phyloP scores from a whole-genome alignment of 2,329 filamentous ascomycete species.

The Reticulascus tulasneorum region DNA sequence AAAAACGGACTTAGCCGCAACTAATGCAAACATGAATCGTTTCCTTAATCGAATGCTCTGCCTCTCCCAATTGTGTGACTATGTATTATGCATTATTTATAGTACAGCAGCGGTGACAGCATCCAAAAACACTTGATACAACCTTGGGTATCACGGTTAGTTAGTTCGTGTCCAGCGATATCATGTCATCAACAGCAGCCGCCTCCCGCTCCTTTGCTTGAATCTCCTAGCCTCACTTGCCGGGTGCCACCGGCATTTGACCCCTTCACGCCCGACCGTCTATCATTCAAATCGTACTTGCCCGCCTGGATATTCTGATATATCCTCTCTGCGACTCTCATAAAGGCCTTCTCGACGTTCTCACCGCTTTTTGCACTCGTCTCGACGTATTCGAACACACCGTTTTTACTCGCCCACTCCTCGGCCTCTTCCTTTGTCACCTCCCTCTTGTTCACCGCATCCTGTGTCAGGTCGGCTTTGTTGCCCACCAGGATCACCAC shows the following conservation, averaged over 20 bases:
- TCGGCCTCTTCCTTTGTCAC: constrained; percentile 81
- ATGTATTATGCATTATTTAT: constrained; percentile 11
- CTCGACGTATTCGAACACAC: constrained; percentile 90
- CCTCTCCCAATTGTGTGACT: background rate
- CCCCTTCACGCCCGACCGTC: constrained; percentile 86
- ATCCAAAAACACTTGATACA: constrained; percentile 7
- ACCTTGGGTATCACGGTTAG: constrained; percentile 11
- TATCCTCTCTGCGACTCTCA: constrained; percentile 91
- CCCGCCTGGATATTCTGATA: constrained; percentile 96
- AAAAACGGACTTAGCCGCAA: constrained; percentile 5
- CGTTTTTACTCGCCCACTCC: constrained; percentile 82
- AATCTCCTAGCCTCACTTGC: constrained; percentile 42
- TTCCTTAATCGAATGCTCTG: constrained; percentile 2
- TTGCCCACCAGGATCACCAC: constrained; percentile 94
- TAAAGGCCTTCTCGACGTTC: constrained; percentile 88
- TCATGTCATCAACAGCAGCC: constrained; percentile 42
- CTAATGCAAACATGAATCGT: constrained; percentile 12
- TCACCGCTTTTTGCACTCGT: constrained; percentile 94
- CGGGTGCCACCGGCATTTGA: constrained; percentile 45
- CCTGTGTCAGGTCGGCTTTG: constrained; percentile 75
- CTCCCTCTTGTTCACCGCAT: constrained; percentile 61
- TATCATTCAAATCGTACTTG: constrained; percentile 89
- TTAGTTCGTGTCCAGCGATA: constrained; percentile 2
- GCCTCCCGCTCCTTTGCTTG: constrained; percentile 32
- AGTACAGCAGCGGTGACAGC: constrained; percentile 7